Percentiles rank a stretch among this genome's conserved stretches.
phyloP scores from a whole-genome alignment of 1,284 basidiomycete species.

The Sutorius eximius region DNA sequence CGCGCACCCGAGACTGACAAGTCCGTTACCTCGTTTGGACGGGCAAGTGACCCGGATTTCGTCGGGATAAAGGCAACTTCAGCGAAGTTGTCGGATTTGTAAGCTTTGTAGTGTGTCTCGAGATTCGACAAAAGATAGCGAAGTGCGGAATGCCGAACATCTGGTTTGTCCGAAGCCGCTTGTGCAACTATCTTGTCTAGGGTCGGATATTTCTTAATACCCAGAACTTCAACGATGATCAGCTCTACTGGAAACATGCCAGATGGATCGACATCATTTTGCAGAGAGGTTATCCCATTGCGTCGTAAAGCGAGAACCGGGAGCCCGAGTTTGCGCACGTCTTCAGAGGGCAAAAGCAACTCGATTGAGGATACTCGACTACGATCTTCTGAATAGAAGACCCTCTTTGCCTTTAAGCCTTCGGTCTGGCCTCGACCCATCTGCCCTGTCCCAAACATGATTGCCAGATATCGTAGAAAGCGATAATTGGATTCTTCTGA shows the following conservation, averaged over 20 bases:
- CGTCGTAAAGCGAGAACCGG: conserved; percentile 18
- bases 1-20: neutral
- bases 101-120: conserved; percentile 15
- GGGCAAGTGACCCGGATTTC: neutral
- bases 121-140: conserved; percentile 21
- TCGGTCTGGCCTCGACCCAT: neutral
- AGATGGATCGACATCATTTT: neutral
- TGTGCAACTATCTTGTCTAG: conserved; percentile 18
- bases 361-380: conserved; percentile 5
- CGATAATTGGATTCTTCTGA: conserved; percentile 17
- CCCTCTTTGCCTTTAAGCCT: conserved; percentile 5
- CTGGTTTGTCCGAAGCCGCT: conserved; percentile 11
- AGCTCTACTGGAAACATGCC: neutral
- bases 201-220: conserved; percentile 14
- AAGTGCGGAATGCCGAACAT: conserved; percentile 13
- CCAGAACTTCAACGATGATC: conserved; percentile 14
- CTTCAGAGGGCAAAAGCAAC: conserved; percentile 17
- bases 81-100: conserved; percentile 16
- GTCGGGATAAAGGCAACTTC: conserved; percentile 24
- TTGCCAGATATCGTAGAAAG: conserved; percentile 4
- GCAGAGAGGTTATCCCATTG: neutral
- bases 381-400: conserved; percentile 16
- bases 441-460: too few species aligned
- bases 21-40: conserved; percentile 11
- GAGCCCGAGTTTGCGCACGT: conserved; percentile 16